Evolutionary conservation across 257 asterid species (phyloP).

Genomic region (Penstemon davidsonii): DNA sequence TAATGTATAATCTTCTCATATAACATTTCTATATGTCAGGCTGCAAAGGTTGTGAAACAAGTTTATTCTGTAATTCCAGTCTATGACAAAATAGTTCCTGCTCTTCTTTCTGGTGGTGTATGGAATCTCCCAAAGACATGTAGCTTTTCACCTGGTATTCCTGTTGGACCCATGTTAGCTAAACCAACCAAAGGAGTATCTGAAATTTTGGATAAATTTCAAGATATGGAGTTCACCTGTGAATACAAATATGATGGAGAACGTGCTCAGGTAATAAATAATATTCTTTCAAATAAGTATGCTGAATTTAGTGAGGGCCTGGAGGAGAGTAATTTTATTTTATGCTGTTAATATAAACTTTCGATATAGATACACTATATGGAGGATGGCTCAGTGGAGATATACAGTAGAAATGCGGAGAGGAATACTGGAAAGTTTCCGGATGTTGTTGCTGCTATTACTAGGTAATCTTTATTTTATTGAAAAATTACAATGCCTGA

Average conservation of each 20-base stretch:
- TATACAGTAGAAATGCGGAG: conserved; percentile 96
- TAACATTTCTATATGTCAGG: conserved; percentile 51
- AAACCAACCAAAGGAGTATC: conserved; percentile 95
- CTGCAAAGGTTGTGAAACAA: conserved; percentile 86
- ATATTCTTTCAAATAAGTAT: conserved; percentile 21
- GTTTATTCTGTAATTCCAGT: conserved; percentile 91
- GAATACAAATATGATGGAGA: conserved; percentile 99
- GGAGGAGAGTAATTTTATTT: not conserved
- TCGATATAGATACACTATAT: conserved; percentile 70
- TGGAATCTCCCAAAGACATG: conserved; percentile 87
- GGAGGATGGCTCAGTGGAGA: conserved; percentile 90
- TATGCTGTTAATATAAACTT: conserved; percentile 22
- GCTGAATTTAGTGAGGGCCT: conserved; percentile 19
- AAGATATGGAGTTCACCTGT: conserved; percentile 84
- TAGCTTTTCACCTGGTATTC: conserved; percentile 85
- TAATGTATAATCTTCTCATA: conserved; percentile 10
- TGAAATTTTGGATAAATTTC: conserved; percentile 92
- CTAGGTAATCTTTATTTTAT: conserved; percentile 57
- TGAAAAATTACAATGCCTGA: conserved; percentile 8
- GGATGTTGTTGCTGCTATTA: conserved; percentile 72
- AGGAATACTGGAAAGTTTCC: conserved; percentile 94
- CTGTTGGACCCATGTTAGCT: conserved; percentile 97
- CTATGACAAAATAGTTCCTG: conserved; percentile 76
- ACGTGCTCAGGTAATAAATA: conserved; percentile 85
- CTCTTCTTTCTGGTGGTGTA: conserved; percentile 88